Base-by-base conservation (phyloP, 306 rosid species). In the Ceratonia siliqua region DNA sequence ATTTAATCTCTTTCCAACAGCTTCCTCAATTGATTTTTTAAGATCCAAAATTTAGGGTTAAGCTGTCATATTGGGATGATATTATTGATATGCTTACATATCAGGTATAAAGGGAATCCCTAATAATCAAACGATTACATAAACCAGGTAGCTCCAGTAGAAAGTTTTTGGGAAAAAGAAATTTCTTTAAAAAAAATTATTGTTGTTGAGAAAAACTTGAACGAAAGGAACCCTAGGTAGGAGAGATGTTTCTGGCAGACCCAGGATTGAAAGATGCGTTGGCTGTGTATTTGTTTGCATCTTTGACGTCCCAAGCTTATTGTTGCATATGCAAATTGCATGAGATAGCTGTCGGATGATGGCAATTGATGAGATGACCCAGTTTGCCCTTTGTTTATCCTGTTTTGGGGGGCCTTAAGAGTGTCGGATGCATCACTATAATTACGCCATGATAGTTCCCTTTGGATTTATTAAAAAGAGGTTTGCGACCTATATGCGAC, bases 401-500 rank as follows among this genome's bases (percentile, higher is more conserved):
- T 5, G 24, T 2, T 54, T 32, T 63, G 52, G 77, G 76, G 74
- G 83, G 68, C 71, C 73, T 42, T 35, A 28, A 28, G 8, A 15
- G 42, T 32, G 58, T 56, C 48, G 32, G 69, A 48, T 76, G 68
- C 33, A 72, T 46, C 22, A 8, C 12, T 42, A 61, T 70, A 62
- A 77, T 84, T 73, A 18, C 56, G 59, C 59, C 21, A 61, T 62
- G 52, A 71, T 79, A 56, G 69, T 78, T 76, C 50, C 20, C 38
- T 58, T 78, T 79, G 74, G 76, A 68, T 48, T 66, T 79, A 20
- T 45, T 35, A 78, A 81, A 69, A 85, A 59, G 75, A 73, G 67
- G 82, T 73, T 74, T 74, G 66, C 53, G 59, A 78, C 54, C 77
- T 69, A 39, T 33, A 71, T 77, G 81, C 33, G 87, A 80, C 90